Conservation (phyloP, 2,329 filamentous ascomycete species). For the Mycocentrospora acerina region DNA sequence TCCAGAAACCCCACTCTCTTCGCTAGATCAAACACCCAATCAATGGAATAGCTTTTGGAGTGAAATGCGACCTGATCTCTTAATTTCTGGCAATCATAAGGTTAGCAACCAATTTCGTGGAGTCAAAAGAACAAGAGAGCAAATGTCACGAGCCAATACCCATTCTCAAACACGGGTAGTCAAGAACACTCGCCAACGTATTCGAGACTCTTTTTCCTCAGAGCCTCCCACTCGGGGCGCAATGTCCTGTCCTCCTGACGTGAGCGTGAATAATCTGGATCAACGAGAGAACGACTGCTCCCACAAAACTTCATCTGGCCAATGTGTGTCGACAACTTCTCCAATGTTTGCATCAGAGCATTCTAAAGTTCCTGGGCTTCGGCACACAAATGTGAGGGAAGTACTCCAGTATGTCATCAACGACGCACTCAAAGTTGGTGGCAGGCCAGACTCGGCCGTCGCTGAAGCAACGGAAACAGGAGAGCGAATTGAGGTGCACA, state of each 20-base stretch:
- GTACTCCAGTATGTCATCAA: constrained; percentile 55
- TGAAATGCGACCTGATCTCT: constrained; percentile 47
- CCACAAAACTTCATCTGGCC: constrained; percentile 16
- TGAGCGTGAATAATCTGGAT: constrained; percentile 14
- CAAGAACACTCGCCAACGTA: constrained; percentile 25
- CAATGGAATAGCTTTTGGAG: constrained; percentile 30
- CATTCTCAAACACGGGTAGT: constrained; percentile 18
- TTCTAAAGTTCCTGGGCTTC: constrained; percentile 49
- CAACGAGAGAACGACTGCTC: constrained; percentile 24
- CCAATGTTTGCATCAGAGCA: constrained; percentile 41
- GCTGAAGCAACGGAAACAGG: constrained; percentile 50
- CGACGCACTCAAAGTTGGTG: constrained; percentile 55
- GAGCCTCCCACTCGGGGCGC: constrained; percentile 23
- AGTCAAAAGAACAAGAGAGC: constrained; percentile 48
- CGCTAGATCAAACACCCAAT: constrained; percentile 34
- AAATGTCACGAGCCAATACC: constrained; percentile 32
- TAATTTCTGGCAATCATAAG: constrained; percentile 47
- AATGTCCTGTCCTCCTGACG: constrained; percentile 16
- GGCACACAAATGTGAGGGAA: constrained; percentile 51
- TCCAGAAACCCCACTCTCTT: constrained; percentile 61
- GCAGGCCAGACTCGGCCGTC: constrained; percentile 54
- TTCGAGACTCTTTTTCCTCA: constrained; percentile 33
- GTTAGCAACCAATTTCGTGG: constrained; percentile 41
- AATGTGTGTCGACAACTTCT: constrained; percentile 19
- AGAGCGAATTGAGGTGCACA: constrained; percentile 52